Base-by-base conservation (phyloP, 148 eudicot species). In the Fagopyrum esculentum region DNA sequence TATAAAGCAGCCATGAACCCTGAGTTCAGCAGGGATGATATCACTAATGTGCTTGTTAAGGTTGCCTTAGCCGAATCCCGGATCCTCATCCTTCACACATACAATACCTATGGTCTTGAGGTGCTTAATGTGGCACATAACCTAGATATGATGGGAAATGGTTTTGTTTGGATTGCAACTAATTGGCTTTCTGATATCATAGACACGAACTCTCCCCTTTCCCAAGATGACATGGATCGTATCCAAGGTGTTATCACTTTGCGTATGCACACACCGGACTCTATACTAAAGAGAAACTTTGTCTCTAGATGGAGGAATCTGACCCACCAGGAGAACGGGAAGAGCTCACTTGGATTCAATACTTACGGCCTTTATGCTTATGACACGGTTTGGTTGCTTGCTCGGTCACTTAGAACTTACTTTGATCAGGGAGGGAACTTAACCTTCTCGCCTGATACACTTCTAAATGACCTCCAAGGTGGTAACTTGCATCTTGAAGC, bases 361-460 rank as follows among this genome's bases (percentile, higher is more conserved):
- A 61, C 76, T 2, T 86, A 77, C 75, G 89, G 80, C 47, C 73
- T 86, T 45, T 83, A 81, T 60, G 89, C 89, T 73, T 84, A 86
- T 69, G 89, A 86, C 73, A 56, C 86, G 9, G 83, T 86, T 66
- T 86, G 89, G 89, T 15, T 84, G 45, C 50, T 86, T 66, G 89
- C 89, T 44, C 75, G 52, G 45, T 80, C 89, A 15, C 30, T 86
- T 40, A 79, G 80, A 74, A 22, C 12, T 8, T 84, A 83, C 69
- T 61, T 84, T 13, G 74, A 84, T 63, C 77, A 80, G 0, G 79
- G 82, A 43, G 83, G 85, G 46, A 76, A 63, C 22, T 73, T 82
- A 6, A 73, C 86, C 10, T 86, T 84, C 63, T 82, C 85, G 9
- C 77, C 63, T 17, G 80, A 78, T 61, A 35, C 76, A n/a, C 76